Evolutionary conservation across 2,329 filamentous ascomycete species (phyloP).

Genomic region (Ophiocordyceps polyrhachis-furcata): DNA sequence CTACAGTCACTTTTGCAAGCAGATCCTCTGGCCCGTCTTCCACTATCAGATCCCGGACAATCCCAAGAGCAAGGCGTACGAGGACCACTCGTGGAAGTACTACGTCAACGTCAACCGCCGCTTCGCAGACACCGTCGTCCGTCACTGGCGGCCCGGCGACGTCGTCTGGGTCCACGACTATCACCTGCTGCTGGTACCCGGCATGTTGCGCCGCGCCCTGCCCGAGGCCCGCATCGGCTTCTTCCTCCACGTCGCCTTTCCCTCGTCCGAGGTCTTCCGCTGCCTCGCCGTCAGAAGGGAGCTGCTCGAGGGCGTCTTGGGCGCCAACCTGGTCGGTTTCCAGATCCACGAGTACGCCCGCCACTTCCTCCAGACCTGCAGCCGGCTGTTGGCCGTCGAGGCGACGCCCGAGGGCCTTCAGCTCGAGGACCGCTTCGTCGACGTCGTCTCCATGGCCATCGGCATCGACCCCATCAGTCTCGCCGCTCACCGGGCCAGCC

Average conservation of each 20-base stretch:
- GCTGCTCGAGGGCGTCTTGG: slow-evolving; percentile 79
- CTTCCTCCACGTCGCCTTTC: slow-evolving; percentile 89
- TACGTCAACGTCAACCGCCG: slow-evolving; percentile 85
- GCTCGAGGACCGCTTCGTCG: slow-evolving; percentile 81
- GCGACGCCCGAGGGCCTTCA: slow-evolving; percentile 77
- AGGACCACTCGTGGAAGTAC: slow-evolving; percentile 91
- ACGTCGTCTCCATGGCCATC: slow-evolving; percentile 70
- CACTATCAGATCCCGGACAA: slow-evolving; percentile 97
- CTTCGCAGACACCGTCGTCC: slow-evolving; percentile 78
- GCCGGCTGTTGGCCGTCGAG: slow-evolving; percentile 75
- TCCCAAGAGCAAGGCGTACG: slow-evolving; percentile 94
- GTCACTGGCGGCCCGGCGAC: slow-evolving; percentile 86
- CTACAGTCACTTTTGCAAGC: slow-evolving; percentile 93
- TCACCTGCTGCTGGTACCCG: slow-evolving; percentile 73
- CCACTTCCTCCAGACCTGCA: slow-evolving; percentile 92
- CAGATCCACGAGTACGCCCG: slow-evolving; percentile 86
- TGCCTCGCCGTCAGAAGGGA: slow-evolving; percentile 76
- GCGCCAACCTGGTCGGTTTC: slow-evolving; percentile 82
- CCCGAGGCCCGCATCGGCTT: slow-evolving; percentile 92
- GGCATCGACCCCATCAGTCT: slow-evolving; percentile 76
- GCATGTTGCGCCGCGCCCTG: slow-evolving; percentile 74
- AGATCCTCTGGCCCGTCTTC: slow-evolving; percentile 93
- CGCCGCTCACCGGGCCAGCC: slow-evolving; percentile 47
- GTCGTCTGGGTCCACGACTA: slow-evolving; percentile 94
- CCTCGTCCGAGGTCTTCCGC: slow-evolving; percentile 88